Conservation (phyloP, 75 land plant species). For the Gnetum montanum region DNA sequence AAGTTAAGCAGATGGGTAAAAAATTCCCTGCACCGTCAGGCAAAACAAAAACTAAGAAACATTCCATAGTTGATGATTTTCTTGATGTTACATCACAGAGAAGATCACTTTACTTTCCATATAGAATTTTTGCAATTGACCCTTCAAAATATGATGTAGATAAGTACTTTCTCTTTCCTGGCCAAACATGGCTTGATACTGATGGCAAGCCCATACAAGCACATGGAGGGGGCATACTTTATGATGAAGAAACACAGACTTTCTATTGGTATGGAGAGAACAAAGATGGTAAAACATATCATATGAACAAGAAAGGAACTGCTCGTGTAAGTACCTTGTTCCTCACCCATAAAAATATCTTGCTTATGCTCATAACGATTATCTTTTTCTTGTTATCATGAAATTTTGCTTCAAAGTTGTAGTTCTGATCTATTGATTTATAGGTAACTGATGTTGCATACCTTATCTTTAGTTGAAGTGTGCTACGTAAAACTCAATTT, state of each 20-base stretch:
- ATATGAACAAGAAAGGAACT: constrained; percentile 52
- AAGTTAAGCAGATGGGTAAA: constrained; percentile 35
- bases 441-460: too few relatives aligned
- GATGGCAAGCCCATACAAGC: constrained; percentile 93
- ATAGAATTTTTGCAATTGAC: constrained; percentile 40
- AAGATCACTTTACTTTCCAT: constrained; percentile 60
- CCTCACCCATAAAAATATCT: too few relatives aligned
- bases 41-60: constrained; percentile 30
- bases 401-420: too few relatives aligned
- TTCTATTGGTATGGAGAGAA: constrained; percentile 99
- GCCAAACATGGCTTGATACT: constrained; percentile 79
- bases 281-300: constrained; percentile 87
- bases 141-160: constrained; percentile 42
- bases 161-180: constrained; percentile 54
- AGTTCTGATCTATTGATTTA: too few relatives aligned
- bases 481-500: too few relatives aligned
- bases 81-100: constrained; percentile 54
- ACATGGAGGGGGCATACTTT: constrained; percentile 94
- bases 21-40: constrained; percentile 36
- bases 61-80: constrained; percentile 56
- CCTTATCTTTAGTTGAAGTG: too few relatives aligned
- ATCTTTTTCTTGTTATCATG: too few relatives aligned
- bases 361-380: too few relatives aligned
- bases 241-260: constrained; percentile 51
- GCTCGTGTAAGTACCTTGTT: constrained; percentile 58